phyloP scores from a whole-genome alignment of 106 monocot genomes.

The Apostasia shenzhenica region DNA sequence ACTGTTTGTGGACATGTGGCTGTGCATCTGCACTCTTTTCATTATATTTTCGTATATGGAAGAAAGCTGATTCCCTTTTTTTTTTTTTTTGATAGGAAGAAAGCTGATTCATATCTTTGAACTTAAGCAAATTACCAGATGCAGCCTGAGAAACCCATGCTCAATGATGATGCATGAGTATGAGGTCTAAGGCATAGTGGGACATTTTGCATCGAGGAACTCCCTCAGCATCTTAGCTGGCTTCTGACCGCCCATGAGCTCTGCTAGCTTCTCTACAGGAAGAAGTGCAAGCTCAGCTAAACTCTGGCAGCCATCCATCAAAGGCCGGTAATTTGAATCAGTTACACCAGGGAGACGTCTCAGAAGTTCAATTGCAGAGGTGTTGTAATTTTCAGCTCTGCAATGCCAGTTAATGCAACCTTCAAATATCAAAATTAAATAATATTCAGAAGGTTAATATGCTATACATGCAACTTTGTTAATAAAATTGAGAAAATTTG shows the following conservation, averaged over 20 bases:
- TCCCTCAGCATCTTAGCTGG: slow-evolving; percentile 74
- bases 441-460: not conserved
- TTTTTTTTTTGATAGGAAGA: too few relatives aligned
- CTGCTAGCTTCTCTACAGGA: slow-evolving; percentile 76
- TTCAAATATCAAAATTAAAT: not conserved
- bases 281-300: slow-evolving; percentile 86
- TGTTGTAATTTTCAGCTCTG: slow-evolving; percentile 97
- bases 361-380: slow-evolving; percentile 89
- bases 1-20: too few relatives aligned
- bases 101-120: too few relatives aligned
- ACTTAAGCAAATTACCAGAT: too few relatives aligned
- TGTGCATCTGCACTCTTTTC: too few relatives aligned
- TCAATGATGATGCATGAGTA: not conserved
- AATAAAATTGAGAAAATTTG: not conserved
- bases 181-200: slow-evolving; percentile 31
- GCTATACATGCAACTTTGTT: not conserved
- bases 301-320: slow-evolving; percentile 86
- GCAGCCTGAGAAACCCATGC: too few relatives aligned
- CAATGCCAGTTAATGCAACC: not conserved
- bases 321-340: slow-evolving; percentile 79
- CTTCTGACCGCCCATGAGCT: slow-evolving; percentile 92
- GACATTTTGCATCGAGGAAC: slow-evolving; percentile 92
- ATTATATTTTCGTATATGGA: too few relatives aligned
- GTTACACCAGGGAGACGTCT: slow-evolving; percentile 96
- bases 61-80: too few relatives aligned